phyloP scores from a whole-genome alignment of 495 filamentous ascomycete species.

The Penicillium turbatum region DNA sequence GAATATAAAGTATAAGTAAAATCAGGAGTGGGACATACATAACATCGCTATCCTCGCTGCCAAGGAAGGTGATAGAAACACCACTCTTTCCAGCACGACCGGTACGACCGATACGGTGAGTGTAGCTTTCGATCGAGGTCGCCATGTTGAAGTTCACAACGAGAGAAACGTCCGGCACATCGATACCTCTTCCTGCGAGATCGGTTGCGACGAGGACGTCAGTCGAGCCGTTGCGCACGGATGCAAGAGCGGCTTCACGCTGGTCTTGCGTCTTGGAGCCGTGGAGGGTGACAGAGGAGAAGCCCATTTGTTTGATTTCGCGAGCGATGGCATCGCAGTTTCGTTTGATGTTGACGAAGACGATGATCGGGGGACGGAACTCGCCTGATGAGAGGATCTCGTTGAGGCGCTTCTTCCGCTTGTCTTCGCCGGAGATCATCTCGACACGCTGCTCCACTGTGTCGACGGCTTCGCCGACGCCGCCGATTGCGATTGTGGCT shows the following conservation, averaged over 20 bases:
- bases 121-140: constrained; percentile 87
- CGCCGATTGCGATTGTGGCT: constrained; percentile 92
- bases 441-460: constrained; percentile 98
- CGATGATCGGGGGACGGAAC: constrained; percentile 91
- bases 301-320: constrained; percentile 94
- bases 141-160: constrained; percentile 99
- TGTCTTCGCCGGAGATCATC: constrained; percentile 87
- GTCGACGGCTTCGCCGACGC: constrained; percentile 95
- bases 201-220: constrained; percentile 97
- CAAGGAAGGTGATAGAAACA: constrained; percentile 94
- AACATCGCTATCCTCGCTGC: constrained; percentile 85
- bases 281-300: constrained; percentile 85
- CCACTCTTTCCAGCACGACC: constrained; percentile 97
- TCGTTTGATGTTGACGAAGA: constrained; percentile 99
- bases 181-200: constrained; percentile 95
- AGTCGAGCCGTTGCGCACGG: constrained; percentile 70
- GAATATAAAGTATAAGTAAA: not conserved
- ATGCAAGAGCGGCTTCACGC: constrained; percentile 89
- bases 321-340: constrained; percentile 95
- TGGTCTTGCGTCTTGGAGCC: constrained; percentile 97
- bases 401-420: constrained; percentile 90
- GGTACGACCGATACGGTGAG: constrained; percentile 95
- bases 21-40: constrained; percentile 58
- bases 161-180: constrained; percentile 88
- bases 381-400: constrained; percentile 85